A percentile compares a stretch with the other conserved stretches of the same genome.
Evolutionary conservation across 2,329 filamentous ascomycete species (phyloP).

Genomic region (Delphinella strobiligena): DNA sequence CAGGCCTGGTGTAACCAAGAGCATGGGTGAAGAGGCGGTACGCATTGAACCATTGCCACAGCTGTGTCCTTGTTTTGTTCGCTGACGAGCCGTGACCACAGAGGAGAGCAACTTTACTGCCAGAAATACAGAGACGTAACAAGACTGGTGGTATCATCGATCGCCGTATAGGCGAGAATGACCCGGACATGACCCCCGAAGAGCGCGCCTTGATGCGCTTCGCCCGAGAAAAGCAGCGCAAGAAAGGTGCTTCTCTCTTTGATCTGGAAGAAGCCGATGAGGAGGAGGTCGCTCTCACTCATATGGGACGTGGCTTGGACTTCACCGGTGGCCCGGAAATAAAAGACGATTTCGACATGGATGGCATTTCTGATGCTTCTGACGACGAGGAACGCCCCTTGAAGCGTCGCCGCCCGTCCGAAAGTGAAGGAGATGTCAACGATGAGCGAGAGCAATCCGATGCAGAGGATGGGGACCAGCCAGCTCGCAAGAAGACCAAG

Average conservation of each 20-base stretch:
- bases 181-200: constrained; percentile 85
- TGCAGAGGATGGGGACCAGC: constrained; percentile 39
- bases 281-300: constrained; percentile 55
- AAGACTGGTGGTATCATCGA: constrained; percentile 90
- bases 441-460: constrained; percentile 34
- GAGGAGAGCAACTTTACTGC: constrained; percentile 71
- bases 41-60: constrained; percentile 11
- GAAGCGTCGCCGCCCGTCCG: constrained; percentile 27
- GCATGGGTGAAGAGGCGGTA: constrained; percentile 74
- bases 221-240: constrained; percentile 70
- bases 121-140: constrained; percentile 78
- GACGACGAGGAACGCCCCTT: constrained; percentile 23
- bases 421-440: constrained; percentile 44
- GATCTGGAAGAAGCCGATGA: constrained; percentile 79
- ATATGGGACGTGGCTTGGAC: constrained; percentile 55
- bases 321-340: constrained; percentile 30
- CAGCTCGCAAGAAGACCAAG: constrained; percentile 84
- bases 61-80: background rate
- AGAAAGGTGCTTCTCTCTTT: constrained; percentile 67
- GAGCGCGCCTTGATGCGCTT: constrained; percentile 87
- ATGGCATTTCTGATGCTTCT: constrained; percentile 29
- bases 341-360: constrained; percentile 49
- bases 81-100: constrained; percentile 25
- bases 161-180: constrained; percentile 88
- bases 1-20: constrained; percentile 67